phyloP scores from a whole-genome alignment of 495 filamentous ascomycete genomes.

The Penicillium tannophilum region DNA sequence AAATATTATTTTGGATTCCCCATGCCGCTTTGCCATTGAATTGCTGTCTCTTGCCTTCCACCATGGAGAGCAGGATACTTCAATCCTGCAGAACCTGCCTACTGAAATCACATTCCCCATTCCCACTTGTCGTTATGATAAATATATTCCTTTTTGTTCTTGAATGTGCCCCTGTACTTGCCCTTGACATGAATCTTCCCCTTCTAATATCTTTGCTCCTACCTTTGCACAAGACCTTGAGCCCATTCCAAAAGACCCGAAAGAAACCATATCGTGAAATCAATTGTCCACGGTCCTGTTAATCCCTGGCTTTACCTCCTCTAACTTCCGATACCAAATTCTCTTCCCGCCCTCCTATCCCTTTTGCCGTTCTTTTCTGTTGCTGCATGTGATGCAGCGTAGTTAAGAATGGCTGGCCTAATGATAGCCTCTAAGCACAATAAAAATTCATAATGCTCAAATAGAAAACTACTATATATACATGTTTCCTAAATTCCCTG shows the following conservation, averaged over 20 bases:
- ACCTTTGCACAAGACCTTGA: not conserved
- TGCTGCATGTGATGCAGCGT: constrained; percentile 22
- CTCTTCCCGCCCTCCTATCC: constrained; percentile 14
- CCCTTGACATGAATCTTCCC: constrained; percentile 8
- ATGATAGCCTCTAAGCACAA: constrained; percentile 9
- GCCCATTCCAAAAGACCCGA: not conserved
- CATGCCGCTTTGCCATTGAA: constrained; percentile 10
- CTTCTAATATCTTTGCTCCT: constrained; percentile 25
- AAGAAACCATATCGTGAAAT: constrained; percentile 13
- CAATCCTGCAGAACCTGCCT: not conserved
- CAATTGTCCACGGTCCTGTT: constrained; percentile 7
- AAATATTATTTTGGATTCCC: constrained; percentile 8
- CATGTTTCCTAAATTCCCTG: no score
- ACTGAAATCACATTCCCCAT: constrained; percentile 8
- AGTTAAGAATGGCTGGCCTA: constrained; percentile 41
- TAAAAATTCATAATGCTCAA: not conserved
- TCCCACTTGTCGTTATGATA: constrained; percentile 33
- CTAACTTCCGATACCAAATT: constrained; percentile 29
- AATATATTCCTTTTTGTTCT: constrained; percentile 30
- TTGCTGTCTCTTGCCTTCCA: constrained; percentile 2
- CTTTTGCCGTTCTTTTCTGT: constrained; percentile 32
- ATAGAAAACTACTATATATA: not conserved
- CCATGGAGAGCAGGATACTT: not conserved
- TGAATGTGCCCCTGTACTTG: constrained; percentile 16
- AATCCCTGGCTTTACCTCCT: constrained; percentile 8